These are phyloP conservation scores for Spathaspora arborariae DNA, from an alignment of 805 yeast species.

Conservation along the genomic window DNA sequence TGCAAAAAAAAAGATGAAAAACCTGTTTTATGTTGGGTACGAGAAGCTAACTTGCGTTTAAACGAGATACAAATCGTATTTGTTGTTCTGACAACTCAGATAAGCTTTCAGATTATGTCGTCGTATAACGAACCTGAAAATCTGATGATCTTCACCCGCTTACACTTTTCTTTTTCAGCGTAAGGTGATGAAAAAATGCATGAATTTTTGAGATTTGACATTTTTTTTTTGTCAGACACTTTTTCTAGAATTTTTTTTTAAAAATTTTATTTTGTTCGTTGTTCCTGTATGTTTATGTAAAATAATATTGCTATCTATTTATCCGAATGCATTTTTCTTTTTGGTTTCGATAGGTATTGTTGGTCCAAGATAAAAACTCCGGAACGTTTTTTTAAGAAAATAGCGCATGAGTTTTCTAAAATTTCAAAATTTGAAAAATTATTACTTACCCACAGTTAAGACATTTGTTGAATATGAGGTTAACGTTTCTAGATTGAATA, in stretches of 20 bases:
- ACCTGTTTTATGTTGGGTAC: too few species aligned
- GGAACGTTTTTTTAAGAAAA: neutral
- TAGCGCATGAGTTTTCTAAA: neutral
- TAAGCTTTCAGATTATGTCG: too few species aligned
- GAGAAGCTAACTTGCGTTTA: neutral
- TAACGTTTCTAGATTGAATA: too few species aligned
- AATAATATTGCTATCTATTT: neutral
- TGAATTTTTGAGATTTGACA: neutral
- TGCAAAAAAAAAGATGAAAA: neutral
- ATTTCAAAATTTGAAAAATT: too few species aligned
- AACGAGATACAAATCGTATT: neutral
- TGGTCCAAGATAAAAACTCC: neutral
- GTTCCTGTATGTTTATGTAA: neutral
- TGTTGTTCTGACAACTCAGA: neutral
- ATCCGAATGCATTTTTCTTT: neutral
- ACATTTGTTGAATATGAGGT: too few species aligned
- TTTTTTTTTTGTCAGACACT: neutral
- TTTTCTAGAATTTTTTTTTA: neutral
- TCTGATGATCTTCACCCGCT: neutral
- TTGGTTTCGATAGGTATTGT: neutral
- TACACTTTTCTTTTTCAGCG: neutral
- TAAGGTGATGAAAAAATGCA: neutral
- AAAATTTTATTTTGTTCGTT: neutral
- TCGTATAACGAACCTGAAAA: neutral
- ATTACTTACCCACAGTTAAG: too few species aligned